Conservation (phyloP, 805 yeast genomes). For the Kluyveromyces nonfermentans region DNA sequence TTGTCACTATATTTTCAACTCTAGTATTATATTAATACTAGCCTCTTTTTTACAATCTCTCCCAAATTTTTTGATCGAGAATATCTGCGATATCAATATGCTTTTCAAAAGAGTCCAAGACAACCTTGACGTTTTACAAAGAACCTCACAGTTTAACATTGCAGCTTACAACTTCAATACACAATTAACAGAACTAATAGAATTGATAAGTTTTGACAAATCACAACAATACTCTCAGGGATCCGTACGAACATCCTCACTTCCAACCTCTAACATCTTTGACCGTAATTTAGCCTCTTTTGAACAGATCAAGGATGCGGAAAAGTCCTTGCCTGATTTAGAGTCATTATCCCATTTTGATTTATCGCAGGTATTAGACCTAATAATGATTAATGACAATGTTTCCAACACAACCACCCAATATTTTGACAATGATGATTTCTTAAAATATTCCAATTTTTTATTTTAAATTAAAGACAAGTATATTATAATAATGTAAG, state of each 20-base stretch:
- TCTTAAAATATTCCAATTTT: slow-evolving; percentile 7
- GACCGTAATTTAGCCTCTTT: background rate
- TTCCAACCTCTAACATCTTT: background rate
- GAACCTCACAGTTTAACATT: slow-evolving; percentile 11
- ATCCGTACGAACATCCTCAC: background rate
- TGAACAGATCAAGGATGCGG: background rate
- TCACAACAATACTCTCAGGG: slow-evolving; percentile 6
- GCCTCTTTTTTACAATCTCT: slow-evolving; percentile 11
- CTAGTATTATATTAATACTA: slow-evolving; percentile 11
- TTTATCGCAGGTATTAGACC: slow-evolving; percentile 8
- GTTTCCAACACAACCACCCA: background rate
- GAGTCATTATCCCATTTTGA: slow-evolving; percentile 9
- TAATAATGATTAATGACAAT: slow-evolving; percentile 4
- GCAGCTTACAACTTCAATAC: slow-evolving; percentile 12
- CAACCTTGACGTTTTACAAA: slow-evolving; percentile 10
- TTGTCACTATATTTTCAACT: slow-evolving; percentile 15
- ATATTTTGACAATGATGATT: slow-evolving; percentile 9
- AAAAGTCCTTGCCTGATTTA: background rate
- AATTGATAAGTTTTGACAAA: slow-evolving; percentile 8
- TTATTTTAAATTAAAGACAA: background rate
- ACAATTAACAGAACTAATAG: slow-evolving; percentile 15
- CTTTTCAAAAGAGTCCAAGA: slow-evolving; percentile 10
- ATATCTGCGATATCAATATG: slow-evolving; percentile 6
- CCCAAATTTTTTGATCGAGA: slow-evolving; percentile 6
- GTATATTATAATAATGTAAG: too few relatives aligned